phyloP scores from a whole-genome alignment of 1,139 yeast species.

The Saccharomyces hybrid region DNA sequence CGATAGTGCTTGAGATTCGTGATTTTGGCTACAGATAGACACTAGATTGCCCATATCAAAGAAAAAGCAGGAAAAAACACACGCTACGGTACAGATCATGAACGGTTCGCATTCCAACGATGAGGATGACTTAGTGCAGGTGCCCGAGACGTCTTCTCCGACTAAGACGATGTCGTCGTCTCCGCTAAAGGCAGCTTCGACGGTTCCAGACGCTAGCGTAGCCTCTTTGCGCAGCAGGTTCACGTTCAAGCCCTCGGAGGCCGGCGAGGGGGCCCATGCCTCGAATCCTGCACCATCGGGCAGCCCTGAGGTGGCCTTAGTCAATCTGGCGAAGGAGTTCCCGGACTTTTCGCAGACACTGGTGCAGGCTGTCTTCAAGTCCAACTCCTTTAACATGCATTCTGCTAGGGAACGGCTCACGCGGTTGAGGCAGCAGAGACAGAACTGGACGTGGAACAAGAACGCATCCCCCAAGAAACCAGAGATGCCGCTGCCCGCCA shows the following conservation, averaged over 20 bases:
- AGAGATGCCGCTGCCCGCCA: constrained; percentile 3
- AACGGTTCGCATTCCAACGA: background rate
- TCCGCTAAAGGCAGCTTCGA: constrained; percentile 19
- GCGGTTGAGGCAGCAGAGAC: constrained; percentile 27
- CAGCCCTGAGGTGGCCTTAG: constrained; percentile 12
- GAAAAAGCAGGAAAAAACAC: background rate
- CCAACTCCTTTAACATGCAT: constrained; percentile 50
- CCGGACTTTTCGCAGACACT: constrained; percentile 45
- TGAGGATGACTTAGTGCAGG: constrained; percentile 33
- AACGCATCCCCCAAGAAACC: constrained; percentile 6
- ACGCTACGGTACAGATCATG: background rate
- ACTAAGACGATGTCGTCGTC: constrained; percentile 23
- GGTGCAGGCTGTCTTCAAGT: constrained; percentile 54
- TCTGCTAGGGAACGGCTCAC: constrained; percentile 46
- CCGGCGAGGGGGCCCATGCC: background rate
- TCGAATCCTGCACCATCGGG: background rate
- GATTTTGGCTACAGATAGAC: background rate
- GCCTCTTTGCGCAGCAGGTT: constrained; percentile 21
- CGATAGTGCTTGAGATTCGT: background rate
- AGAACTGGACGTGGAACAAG: constrained; percentile 22
- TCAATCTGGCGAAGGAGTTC: constrained; percentile 31
- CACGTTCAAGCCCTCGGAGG: constrained; percentile 20
- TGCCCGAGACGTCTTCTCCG: constrained; percentile 42
- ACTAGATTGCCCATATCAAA: background rate
- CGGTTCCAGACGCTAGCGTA: background rate